phyloP scores from a whole-genome alignment of 306 rosid genomes.

The Potentilla sterilis region DNA sequence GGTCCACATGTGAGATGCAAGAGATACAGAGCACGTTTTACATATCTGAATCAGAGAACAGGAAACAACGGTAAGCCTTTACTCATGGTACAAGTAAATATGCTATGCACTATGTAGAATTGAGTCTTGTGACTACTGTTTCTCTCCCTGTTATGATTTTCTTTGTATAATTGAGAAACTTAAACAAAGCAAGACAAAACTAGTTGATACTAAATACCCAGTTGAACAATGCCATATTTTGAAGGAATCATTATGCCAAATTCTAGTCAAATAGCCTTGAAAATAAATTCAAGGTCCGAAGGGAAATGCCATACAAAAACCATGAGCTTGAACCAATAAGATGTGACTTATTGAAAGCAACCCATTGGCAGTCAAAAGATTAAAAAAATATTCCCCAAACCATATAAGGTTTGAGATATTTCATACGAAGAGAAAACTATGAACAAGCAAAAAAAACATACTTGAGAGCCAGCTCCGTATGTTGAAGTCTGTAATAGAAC shows the following conservation, averaged over 20 bases:
- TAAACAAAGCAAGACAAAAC: not conserved
- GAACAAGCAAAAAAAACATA: conserved; percentile 40
- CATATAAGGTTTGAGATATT: not conserved
- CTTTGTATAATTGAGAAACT: not conserved
- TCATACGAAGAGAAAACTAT: conserved; percentile 3
- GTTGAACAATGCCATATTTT: not conserved
- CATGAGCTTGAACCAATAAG: not conserved
- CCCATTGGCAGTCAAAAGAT: not conserved
- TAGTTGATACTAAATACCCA: not conserved
- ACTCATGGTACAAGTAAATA: conserved; percentile 3
- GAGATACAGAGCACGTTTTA: conserved; percentile 95
- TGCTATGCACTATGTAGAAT: not conserved
- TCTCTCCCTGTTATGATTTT: not conserved
- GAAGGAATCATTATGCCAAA: not conserved
- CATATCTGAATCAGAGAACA: conserved; percentile 62
- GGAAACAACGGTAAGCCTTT: conserved; percentile 14
- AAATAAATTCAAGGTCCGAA: not conserved
- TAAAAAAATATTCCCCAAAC: not conserved
- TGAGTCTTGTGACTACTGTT: conserved; percentile 4
- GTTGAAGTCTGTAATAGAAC: conserved; percentile 98
- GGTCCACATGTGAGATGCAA: conserved; percentile 97
- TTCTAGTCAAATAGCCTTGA: not conserved
- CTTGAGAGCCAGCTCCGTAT: conserved; percentile 96
- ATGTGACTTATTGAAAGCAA: not conserved
- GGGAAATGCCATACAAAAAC: not conserved